phyloP scores from a whole-genome alignment of 352 stramenopile genomes.

The Globisporangium rhizosaccharum region DNA sequence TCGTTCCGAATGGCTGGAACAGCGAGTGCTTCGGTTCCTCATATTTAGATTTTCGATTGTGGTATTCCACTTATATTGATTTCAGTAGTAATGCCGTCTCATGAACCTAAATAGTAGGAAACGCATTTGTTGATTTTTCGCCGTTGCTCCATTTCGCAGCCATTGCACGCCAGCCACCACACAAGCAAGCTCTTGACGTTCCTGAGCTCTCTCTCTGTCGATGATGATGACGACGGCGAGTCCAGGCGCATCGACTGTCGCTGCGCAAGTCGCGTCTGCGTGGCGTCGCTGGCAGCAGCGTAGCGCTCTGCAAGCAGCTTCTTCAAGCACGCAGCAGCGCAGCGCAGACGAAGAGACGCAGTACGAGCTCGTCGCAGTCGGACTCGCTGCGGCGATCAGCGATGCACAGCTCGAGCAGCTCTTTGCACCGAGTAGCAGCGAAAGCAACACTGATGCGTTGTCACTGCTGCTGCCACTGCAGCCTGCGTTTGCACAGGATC shows the following conservation, averaged over 20 bases:
- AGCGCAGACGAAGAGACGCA: constrained; percentile 33
- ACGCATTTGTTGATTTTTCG: no score
- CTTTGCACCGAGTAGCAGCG: constrained; percentile 8
- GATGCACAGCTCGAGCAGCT: constrained; percentile 22
- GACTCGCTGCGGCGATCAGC: constrained; percentile 18
- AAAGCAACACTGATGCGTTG: constrained; percentile 9
- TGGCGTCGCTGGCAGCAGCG: constrained; percentile 15
- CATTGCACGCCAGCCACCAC: no score
- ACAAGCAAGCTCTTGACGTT: not conserved
- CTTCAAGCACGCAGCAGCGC: not conserved
- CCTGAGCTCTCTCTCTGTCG: not conserved
- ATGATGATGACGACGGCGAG: not conserved
- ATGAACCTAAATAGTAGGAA: no score
- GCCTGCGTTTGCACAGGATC: constrained; percentile 12
- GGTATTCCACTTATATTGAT: no score
- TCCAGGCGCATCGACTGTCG: not conserved
- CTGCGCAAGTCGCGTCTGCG: constrained; percentile 9
- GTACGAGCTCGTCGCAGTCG: constrained; percentile 47
- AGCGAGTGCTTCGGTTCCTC: not conserved
- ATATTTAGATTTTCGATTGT: no score
- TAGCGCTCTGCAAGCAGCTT: not conserved
- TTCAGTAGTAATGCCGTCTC: no score
- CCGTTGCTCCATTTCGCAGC: no score
- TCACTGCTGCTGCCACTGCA: constrained; percentile 38
- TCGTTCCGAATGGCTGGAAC: not conserved